Evolutionary conservation across 169 alveolate genomes (phyloP).

Genomic region (Babesia microti): DNA sequence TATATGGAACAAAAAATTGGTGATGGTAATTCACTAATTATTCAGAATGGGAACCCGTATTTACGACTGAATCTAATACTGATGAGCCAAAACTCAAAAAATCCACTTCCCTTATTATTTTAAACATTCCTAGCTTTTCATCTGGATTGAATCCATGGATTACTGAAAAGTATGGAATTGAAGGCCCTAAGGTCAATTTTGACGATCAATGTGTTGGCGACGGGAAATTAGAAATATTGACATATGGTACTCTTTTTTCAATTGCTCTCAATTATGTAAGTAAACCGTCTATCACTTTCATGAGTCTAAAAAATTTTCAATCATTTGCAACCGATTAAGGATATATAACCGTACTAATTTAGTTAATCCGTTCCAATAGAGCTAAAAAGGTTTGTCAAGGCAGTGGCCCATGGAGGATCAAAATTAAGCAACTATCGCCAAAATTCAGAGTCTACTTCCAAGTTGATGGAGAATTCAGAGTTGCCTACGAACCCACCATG

Average conservation of each 20-base stretch:
- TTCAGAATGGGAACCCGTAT: constrained; percentile 25
- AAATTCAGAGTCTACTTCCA: constrained; percentile 42
- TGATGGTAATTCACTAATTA: constrained; percentile 42
- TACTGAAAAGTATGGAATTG: constrained; percentile 32
- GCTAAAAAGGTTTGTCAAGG: constrained; percentile 65
- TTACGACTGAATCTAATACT: constrained; percentile 43
- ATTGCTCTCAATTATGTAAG: constrained; percentile 44
- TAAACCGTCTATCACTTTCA: constrained; percentile 10
- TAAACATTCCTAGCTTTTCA: constrained; percentile 56
- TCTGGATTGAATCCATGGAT: constrained; percentile 50
- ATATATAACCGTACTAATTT: constrained; percentile 33
- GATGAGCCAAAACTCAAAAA: constrained; percentile 37
- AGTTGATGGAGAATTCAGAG: constrained; percentile 46
- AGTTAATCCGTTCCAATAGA: constrained; percentile 38
- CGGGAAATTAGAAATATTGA: constrained; percentile 36
- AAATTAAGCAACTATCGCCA: constrained; percentile 45
- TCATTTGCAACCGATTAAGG: constrained; percentile 22
- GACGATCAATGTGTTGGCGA: constrained; percentile 59
- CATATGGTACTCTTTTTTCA: constrained; percentile 10
- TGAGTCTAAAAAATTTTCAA: constrained; percentile 7
- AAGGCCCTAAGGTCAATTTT: constrained; percentile 9
- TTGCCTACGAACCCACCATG: constrained; percentile 32
- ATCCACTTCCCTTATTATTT: constrained; percentile 41
- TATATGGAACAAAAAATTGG: no score
- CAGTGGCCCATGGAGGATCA: constrained; percentile 66